Evolutionary conservation across 306 rosid species (phyloP), one percentile per base, ranked within the genome.

Genomic region (Rubus parviflorus): DNA sequence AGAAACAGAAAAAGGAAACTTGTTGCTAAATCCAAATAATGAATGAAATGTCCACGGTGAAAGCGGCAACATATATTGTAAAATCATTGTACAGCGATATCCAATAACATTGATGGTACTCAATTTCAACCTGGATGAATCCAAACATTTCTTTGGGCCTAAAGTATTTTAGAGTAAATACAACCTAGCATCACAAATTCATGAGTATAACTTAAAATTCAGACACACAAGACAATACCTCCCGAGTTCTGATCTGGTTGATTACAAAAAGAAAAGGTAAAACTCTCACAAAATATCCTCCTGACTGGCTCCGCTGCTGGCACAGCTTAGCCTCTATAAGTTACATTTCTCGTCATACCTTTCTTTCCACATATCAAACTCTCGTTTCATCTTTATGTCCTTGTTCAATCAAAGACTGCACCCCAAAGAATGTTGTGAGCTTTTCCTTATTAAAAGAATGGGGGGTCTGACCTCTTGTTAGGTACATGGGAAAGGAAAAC

Each of bases 341-440:
- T 86, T 83, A 73, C 82, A 88, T 70, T 64, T 84, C 61, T 69
- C 82, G 22, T 75, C 73, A 70, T 77, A 15, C 88, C 88, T 80
- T 77, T 81, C 89, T 68, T 88, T 75, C 91, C 81, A 77, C 69
- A 62, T 74, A 80, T 77, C 77, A 70, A 79, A 78, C 86, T 57
- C 85, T 56, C 77, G 72, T 74, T 87, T 57, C 68, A 69, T 75
- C 61, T 77, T 74, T 46, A 54, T 76, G 75, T 67, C 81, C 72
- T 86, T 88, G 81, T 86, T 88, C 80, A 78, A 80, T 78, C 84
- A 81, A 82, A 46, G 82, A 74, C 88, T 54, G 75, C 81, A 77
- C 85, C 91, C 77, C 83, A 85, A 85, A 87, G 86, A 88, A 91
- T 83, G 64, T 79, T 63, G 68, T 66, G 73, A 46, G 85, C 81